Base-by-base conservation (phyloP, 2,329 filamentous ascomycete genomes). In the Diaporthe sp. region DNA sequence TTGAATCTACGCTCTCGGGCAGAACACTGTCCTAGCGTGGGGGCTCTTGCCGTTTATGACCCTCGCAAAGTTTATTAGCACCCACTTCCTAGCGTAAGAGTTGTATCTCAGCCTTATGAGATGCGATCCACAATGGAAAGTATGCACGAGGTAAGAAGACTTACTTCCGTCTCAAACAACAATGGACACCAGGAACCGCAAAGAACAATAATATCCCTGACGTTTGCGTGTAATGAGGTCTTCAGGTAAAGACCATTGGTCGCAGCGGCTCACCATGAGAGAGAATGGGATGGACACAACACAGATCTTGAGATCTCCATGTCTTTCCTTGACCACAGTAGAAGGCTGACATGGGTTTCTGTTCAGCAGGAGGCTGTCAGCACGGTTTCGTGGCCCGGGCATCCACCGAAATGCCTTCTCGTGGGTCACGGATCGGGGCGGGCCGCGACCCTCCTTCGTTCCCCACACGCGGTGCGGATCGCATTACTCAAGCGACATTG, bases 401-500 rank as follows among this genome's bases (percentile, higher is more conserved):
- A 37, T 13, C 22, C 31, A 25, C 65, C 65, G 46, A 39, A 37
- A n/a, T 68, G 46, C 31, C 46, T n/a, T 53, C 44, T 68, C 65
- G 65, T 68, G 65, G 65, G 65, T 68, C 46, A 19, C 65, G 65
- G 65, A 17, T 9, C 65, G 65, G 65, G 65, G 65, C 65, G 65
- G n/a, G 65, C 65, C 65, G 65, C 31, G 22, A 53, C 65, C 65
- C 65, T n/a, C 22, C 7, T 39, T 0, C 28, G 19, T 53, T 68
- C 65, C 49, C 46, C 65, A 68, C 65, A 68, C 34, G 31, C 39
- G 22, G 8, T 28, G 61, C 46, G 44, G 65, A 68, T 53, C 46
- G 15, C 65, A 68, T 68, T 68, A 53, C 65, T 68, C 65, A 51
- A 39, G 65, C 46, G 34, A 37, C 62, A 39, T 51, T 53, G n/a